These are phyloP conservation scores for Cryptococcus sp. DNA, from an alignment of 1,284 basidiomycete genomes.

Conservation along the genomic window DNA sequence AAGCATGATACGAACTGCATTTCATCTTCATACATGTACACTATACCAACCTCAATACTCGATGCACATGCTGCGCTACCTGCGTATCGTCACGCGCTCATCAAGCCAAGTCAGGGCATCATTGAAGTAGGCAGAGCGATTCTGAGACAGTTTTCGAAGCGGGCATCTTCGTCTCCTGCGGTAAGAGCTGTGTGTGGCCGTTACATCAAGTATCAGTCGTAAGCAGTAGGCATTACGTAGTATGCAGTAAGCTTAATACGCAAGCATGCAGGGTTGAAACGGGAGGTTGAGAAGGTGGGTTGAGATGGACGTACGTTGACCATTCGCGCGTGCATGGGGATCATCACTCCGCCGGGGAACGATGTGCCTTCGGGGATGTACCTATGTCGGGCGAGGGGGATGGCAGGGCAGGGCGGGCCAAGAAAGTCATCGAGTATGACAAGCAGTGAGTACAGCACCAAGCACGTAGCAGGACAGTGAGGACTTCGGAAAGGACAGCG, in stretches of 20 bases:
- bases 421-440: too few relatives aligned
- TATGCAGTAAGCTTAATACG: too few relatives aligned
- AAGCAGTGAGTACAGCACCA: neutral
- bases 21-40: neutral
- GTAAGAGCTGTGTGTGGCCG: slow-evolving; percentile 7
- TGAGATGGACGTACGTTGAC: slow-evolving; percentile 25
- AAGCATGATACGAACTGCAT: too few relatives aligned
- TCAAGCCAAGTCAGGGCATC: too few relatives aligned
- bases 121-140: slow-evolving; percentile 12
- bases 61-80: too few relatives aligned
- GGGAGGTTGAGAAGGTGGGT: neutral
- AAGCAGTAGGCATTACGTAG: too few relatives aligned
- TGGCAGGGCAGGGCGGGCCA: neutral
- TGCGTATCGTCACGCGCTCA: neutral
- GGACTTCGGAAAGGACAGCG: neutral
- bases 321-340: slow-evolving; percentile 42
- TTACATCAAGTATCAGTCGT: too few relatives aligned
- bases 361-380: slow-evolving; percentile 43
- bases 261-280: neutral
- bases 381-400: slow-evolving; percentile 8
- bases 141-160: slow-evolving; percentile 1
- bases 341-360: slow-evolving; percentile 40
- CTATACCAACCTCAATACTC: neutral
- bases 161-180: slow-evolving; percentile 9
- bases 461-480: too few relatives aligned